Conservation (phyloP, 441 rosid species). For the Eruca vesicaria region DNA sequence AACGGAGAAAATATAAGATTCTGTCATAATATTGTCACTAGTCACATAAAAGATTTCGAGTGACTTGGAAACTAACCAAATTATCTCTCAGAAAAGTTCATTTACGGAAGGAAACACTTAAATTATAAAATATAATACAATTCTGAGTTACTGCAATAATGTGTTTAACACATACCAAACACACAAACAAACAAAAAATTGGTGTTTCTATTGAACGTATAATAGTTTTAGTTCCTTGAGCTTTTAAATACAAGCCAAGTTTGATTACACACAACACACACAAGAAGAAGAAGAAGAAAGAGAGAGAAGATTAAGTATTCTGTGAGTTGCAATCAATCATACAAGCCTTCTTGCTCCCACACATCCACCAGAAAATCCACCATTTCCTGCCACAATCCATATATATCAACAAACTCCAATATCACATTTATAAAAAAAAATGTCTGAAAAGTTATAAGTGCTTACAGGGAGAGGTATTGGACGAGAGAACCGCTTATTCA, state of each 20-base stretch:
- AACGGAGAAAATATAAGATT: no score
- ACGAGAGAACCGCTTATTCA: slow-evolving; percentile 50
- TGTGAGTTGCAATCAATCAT: slow-evolving; percentile 43
- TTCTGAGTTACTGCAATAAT: background rate
- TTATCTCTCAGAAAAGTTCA: no score
- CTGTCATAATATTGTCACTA: no score
- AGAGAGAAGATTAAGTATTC: background rate
- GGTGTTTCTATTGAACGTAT: background rate
- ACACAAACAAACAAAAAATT: background rate
- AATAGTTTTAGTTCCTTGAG: slow-evolving; percentile 2
- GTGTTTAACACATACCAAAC: background rate
- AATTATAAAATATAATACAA: slow-evolving; percentile 16
- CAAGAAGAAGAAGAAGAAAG: background rate
- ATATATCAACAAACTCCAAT: background rate
- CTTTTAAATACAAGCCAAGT: slow-evolving; percentile 1
- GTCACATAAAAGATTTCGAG: no score
- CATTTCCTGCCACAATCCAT: slow-evolving; percentile 51
- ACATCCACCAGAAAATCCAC: slow-evolving; percentile 78
- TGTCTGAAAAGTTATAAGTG: background rate
- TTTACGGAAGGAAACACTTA: no score
- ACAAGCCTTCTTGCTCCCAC: slow-evolving; percentile 85
- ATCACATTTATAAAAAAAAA: background rate
- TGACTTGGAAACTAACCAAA: no score
- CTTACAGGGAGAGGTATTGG: slow-evolving; percentile 77
- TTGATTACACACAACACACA: slow-evolving; percentile 10